Base-by-base conservation (phyloP, 768 basidiomycete species). In the Tricholoma saponaceum region DNA sequence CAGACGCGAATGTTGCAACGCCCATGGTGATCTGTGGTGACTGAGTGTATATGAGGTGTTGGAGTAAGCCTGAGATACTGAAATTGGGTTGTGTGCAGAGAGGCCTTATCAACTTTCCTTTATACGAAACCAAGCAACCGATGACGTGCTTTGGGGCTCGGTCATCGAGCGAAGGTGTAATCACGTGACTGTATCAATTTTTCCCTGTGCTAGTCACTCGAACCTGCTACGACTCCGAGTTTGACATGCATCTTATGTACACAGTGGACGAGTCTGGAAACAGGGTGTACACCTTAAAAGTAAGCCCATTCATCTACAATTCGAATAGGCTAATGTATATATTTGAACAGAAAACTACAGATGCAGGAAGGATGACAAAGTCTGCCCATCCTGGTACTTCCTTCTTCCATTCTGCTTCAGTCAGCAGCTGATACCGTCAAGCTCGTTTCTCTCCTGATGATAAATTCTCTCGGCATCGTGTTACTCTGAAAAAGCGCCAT, bases 401-500 rank as follows among this genome's bases (percentile, higher is more conserved):
- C 18, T 49, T 50, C 51, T 46, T 35, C 26, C 51, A 7, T n/a
- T 56, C 52, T 39, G 26, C 47, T 52, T 58, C 30, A 43, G 39
- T 28, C 46, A 54, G 58, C 22, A 57, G 22, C 58, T 43, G 49
- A 13, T 35, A 32, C 32, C n/a, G 16, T 23, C n/a, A 57, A 97
- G 96, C 96, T 14, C 94, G 97, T 39, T 98, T 98, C 76, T 98
- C 96, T 13, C 96, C 96, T 10, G 97, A 99, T 72, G 96, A 98
- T 83, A 98, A 98, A 78, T 98, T 96, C 76, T 96, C 95, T 60
- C 83, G 95, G 60, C 96, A 99, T 69, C 90, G 97, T 59, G 95
- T 98, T 59, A 97, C 94, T 5, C 87, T 98, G 69, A 98, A 98
- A 80, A 93, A 92, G 76, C 86, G 96, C 68, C 90, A 87, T 68